Conservation (phyloP, 495 filamentous ascomycete species). For the Amorphotheca resinae region DNA sequence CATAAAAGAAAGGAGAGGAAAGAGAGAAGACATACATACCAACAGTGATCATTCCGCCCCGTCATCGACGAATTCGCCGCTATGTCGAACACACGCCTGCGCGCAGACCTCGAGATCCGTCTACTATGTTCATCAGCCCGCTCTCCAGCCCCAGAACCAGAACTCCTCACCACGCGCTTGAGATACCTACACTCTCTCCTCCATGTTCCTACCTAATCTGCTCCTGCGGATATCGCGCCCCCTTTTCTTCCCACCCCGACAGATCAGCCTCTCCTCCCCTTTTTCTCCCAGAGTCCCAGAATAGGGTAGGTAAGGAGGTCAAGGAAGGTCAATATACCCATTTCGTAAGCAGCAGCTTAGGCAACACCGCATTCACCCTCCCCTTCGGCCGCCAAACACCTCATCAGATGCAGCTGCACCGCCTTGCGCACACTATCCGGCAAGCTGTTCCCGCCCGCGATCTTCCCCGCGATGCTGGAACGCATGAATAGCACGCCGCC, state of each 20-base stretch:
- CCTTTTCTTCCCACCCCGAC: too few relatives aligned
- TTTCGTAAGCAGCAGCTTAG: conserved; percentile 58
- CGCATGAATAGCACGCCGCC: conserved; percentile 60
- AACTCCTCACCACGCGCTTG: conserved; percentile 32
- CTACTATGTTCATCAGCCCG: conserved; percentile 19
- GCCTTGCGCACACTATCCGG: conserved; percentile 57
- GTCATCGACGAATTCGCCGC: conserved; percentile 48
- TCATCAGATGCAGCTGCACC: conserved; percentile 53
- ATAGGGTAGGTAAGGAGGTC: too few relatives aligned
- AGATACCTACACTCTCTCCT: conserved; percentile 29
- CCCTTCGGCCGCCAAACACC: conserved; percentile 57
- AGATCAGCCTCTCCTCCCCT: conserved; percentile 2
- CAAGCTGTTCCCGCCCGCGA: conserved; percentile 40
- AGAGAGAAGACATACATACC: conserved; percentile 33
- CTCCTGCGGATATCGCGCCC: conserved; percentile 32
- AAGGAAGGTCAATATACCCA: conserved; percentile 53
- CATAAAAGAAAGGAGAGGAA: too few relatives aligned
- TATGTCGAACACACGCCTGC: conserved; percentile 35
- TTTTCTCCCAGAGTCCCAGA: neutral
- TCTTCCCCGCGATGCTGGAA: conserved; percentile 42
- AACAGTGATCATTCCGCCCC: conserved; percentile 38
- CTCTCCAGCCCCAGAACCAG: too few relatives aligned
- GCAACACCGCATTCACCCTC: conserved; percentile 54
- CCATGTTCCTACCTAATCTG: conserved; percentile 27
- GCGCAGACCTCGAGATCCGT: conserved; percentile 45